Percentiles rank a stretch among this genome's conserved stretches.
These are phyloP conservation scores for Mucor irregularis DNA, from an alignment of 371 early-diverging fungal species.

Conservation along the genomic window DNA sequence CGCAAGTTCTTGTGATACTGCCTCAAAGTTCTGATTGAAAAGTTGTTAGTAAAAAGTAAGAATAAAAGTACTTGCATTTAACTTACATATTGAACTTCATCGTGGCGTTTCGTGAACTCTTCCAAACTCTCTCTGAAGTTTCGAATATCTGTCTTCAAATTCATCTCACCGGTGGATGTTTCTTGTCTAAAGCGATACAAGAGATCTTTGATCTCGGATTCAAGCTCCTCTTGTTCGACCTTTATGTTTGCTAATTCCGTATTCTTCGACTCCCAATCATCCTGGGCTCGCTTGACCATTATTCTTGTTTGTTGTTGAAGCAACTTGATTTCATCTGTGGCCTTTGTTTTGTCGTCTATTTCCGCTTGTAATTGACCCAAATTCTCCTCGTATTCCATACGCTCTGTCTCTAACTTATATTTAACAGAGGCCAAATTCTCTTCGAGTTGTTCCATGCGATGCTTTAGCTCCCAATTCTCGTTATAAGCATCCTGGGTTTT, in stretches of 20 bases:
- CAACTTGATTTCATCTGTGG: constrained; percentile 44
- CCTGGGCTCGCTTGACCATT: constrained; percentile 55
- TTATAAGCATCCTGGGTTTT: neutral
- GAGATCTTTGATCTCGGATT: constrained; percentile 7
- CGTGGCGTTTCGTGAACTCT: neutral
- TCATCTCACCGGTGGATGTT: neutral
- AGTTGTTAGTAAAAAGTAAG: no score
- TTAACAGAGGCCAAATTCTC: constrained; percentile 29
- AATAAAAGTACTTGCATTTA: no score
- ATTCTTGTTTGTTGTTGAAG: constrained; percentile 48
- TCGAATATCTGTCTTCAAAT: neutral
- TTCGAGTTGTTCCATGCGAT: constrained; percentile 18
- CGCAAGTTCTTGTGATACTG: constrained; percentile 16
- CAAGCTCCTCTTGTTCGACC: neutral
- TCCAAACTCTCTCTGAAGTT: constrained; percentile 7
- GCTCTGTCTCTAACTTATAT: constrained; percentile 12
- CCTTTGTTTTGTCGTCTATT: constrained; percentile 36
- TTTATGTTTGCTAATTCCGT: constrained; percentile 30
- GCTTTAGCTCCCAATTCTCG: neutral
- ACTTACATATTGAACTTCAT: no score
- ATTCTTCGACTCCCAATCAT: constrained; percentile 50
- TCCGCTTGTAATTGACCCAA: constrained; percentile 21
- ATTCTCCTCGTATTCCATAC: constrained; percentile 15
- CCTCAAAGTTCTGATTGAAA: constrained; percentile 16
- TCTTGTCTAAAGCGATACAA: constrained; percentile 10